These are phyloP conservation scores for Cyclotella atomus DNA, from an alignment of 108 stramenopile genomes.

Conservation along the genomic window DNA sequence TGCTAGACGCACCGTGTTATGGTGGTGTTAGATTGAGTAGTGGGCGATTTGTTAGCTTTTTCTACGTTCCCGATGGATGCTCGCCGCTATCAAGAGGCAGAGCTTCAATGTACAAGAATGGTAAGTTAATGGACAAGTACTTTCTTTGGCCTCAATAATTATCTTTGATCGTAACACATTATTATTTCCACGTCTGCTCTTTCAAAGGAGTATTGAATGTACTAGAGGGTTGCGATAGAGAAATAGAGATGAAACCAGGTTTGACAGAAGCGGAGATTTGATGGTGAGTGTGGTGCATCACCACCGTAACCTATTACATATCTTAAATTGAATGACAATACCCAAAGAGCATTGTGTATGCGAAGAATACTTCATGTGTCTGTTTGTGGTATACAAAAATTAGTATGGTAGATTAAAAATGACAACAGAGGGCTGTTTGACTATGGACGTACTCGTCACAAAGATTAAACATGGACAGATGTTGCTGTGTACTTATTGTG, in stretches of 20 bases:
- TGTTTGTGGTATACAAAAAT: too few relatives aligned
- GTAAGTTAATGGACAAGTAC: slow-evolving; percentile 28
- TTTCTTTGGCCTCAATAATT: neutral
- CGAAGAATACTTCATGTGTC: too few relatives aligned
- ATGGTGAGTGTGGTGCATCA: too few relatives aligned
- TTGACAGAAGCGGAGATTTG: slow-evolving; percentile 49
- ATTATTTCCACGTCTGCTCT: too few relatives aligned
- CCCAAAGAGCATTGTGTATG: too few relatives aligned
- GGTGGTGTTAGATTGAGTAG: slow-evolving; percentile 64
- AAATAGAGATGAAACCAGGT: slow-evolving; percentile 76
- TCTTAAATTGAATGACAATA: too few relatives aligned
- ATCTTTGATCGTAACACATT: neutral
- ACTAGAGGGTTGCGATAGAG: slow-evolving; percentile 78
- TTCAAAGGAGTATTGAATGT: slow-evolving; percentile 80
- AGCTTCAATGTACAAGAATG: slow-evolving; percentile 89
- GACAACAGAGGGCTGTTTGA: too few relatives aligned
- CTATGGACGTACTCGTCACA: too few relatives aligned
- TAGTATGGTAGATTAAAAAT: too few relatives aligned
- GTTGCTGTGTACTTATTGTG: too few relatives aligned
- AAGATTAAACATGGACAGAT: too few relatives aligned
- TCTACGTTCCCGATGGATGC: slow-evolving; percentile 63
- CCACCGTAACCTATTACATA: too few relatives aligned
- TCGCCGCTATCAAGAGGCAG: slow-evolving; percentile 71
- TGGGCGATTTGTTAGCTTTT: slow-evolving; percentile 81
- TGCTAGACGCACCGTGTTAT: slow-evolving; percentile 64